These are phyloP conservation scores for Cadophora gregata DNA, from an alignment of 2,329 filamentous ascomycete genomes.

Conservation along the genomic window DNA sequence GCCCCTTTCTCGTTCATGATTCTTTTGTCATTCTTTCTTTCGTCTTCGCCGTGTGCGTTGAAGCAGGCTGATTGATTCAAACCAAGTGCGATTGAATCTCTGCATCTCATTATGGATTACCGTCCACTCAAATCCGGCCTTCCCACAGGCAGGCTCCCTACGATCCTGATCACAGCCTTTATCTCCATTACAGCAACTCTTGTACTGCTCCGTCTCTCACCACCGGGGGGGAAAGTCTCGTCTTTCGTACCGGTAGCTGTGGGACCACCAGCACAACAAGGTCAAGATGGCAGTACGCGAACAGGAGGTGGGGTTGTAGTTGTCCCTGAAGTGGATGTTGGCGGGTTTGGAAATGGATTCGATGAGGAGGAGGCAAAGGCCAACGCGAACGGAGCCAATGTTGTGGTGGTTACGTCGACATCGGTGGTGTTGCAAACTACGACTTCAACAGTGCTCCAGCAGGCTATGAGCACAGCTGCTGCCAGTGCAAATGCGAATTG, in stretches of 20 bases:
- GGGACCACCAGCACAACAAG: neutral
- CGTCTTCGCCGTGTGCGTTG: neutral
- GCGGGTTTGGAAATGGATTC: constrained; percentile 5
- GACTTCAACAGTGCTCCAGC: neutral
- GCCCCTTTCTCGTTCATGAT: neutral
- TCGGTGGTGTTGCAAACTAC: neutral
- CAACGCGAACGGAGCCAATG: neutral
- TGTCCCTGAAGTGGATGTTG: neutral
- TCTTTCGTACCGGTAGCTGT: constrained; percentile 6
- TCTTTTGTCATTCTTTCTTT: neutral
- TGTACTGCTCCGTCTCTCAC: neutral
- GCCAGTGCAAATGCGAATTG: neutral
- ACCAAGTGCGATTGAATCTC: neutral
- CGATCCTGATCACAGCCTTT: constrained; percentile 4
- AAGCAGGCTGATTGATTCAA: neutral
- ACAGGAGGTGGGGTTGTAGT: neutral
- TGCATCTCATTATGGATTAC: neutral
- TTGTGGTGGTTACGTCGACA: neutral
- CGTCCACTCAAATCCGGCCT: neutral
- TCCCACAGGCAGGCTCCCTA: neutral
- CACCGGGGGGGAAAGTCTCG: neutral
- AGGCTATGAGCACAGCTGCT: neutral
- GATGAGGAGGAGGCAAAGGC: neutral
- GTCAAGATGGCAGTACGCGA: neutral
- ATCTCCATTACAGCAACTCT: neutral